Percentiles rank a stretch among this genome's conserved stretches.
phyloP scores from a whole-genome alignment of 805 yeast species.

The Kodamaea sagamina region DNA sequence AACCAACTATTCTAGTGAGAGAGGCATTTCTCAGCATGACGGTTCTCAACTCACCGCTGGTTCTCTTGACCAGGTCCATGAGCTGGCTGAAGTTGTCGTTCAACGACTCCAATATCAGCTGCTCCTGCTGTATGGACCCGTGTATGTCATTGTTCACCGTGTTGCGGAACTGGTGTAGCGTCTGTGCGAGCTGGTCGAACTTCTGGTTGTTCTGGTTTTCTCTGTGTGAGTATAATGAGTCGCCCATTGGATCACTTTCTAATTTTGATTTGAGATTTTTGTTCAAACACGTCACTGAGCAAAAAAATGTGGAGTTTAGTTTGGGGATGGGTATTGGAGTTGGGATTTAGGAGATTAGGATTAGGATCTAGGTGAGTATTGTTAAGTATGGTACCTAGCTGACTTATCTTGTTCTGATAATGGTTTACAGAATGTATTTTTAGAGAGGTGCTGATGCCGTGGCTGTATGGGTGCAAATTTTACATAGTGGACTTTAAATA shows the following conservation, averaged over 20 bases:
- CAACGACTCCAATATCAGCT: constrained; percentile 39
- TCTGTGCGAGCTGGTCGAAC: constrained; percentile 45
- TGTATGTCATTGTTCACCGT: constrained; percentile 46
- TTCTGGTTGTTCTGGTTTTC: constrained; percentile 45
- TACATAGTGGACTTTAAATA: too few species aligned
- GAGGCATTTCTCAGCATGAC: constrained; percentile 46
- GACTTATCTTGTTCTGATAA: too few species aligned
- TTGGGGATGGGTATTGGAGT: too few species aligned
- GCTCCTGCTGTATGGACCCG: constrained; percentile 42
- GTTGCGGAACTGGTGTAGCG: constrained; percentile 43
- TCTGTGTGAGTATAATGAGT: constrained; percentile 37
- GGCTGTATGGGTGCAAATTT: too few species aligned
- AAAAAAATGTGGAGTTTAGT: background rate
- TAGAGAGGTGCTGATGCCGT: too few species aligned
- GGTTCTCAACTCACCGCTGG: constrained; percentile 41
- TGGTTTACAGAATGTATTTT: too few species aligned
- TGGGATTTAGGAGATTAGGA: too few species aligned
- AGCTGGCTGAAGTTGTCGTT: constrained; percentile 41
- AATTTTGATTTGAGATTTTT: background rate
- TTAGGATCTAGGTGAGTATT: too few species aligned
- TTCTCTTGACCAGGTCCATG: constrained; percentile 40
- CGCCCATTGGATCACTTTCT: constrained; percentile 6
- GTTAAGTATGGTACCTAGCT: too few species aligned
- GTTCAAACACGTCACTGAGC: background rate
- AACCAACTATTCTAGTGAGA: constrained; percentile 38